These are phyloP conservation scores for Salix exigua DNA, from an alignment of 345 rosid species.

Conservation along the genomic window DNA sequence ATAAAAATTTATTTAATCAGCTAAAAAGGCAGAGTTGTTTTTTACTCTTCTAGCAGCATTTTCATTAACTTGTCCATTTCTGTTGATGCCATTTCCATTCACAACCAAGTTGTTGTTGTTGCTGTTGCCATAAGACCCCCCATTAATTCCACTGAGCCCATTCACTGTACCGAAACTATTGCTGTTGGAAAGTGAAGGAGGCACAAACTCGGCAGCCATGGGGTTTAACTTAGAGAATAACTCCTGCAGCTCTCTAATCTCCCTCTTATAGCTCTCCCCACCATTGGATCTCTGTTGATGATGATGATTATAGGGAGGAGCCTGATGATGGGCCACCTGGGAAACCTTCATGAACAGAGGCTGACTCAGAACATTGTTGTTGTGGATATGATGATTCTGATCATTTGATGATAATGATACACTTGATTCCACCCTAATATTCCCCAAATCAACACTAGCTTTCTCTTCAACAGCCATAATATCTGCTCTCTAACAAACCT, in stretches of 20 bases:
- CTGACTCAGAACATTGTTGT: neutral
- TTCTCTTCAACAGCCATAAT: conserved; percentile 95
- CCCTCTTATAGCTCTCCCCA: conserved; percentile 22
- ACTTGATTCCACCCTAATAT: conserved; percentile 1
- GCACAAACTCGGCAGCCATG: conserved; percentile 92
- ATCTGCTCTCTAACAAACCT: neutral
- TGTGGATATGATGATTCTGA: conserved; percentile 15
- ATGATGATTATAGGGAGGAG: neutral
- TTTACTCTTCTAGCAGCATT: neutral
- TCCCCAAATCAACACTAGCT: conserved; percentile 60
- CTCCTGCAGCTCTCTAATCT: conserved; percentile 74
- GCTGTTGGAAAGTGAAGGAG: conserved; percentile 55
- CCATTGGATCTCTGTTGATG: neutral
- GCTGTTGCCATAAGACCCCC: neutral
- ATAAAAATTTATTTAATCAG: neutral
- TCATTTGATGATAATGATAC: conserved; percentile 18
- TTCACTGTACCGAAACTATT: conserved; percentile 46
- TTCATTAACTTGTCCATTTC: neutral
- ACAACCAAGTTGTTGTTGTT: neutral
- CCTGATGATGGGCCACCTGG: neutral
- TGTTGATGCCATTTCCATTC: neutral
- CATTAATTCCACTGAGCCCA: conserved; percentile 31
- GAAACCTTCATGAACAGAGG: neutral
- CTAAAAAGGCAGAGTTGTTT: neutral
- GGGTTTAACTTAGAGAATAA: conserved; percentile 87